Base-by-base conservation (phyloP, 2,329 filamentous ascomycete species). In the Periglandula ipomoeae region DNA sequence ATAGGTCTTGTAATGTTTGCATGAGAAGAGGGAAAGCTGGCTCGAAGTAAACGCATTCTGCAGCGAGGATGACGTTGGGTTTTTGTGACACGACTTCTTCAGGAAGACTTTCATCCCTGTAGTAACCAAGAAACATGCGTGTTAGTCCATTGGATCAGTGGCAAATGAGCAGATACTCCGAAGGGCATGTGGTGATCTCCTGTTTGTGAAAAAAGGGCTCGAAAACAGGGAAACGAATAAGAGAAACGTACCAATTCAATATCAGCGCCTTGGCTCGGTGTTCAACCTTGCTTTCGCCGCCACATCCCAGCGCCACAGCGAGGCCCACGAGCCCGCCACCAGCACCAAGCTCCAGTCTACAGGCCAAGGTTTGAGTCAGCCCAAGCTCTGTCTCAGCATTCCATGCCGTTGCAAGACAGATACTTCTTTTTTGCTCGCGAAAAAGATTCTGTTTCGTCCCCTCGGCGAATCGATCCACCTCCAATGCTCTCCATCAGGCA, bases 1-100 rank as follows among this genome's bases (percentile, higher is more conserved):
- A 73, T 43, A 96, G 73, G 53, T 87, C 81, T 51, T 78, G 72
- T 55, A 97, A 70, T 5, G 91, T 97, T 54, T 81, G 71, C 61
- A 93, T 77, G 42, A 98, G 76, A 30, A 96, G 73, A 26, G 91
- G 90, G 61, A 97, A 97, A 1, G 93, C 88, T 3, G 91, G 89
- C 67, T 97, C 93, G 65, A 95, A 95, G 71, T 97, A 98, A 44
- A 95, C 89, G 68, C 91, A 97, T 66, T 97, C 93, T 37, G 90
- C 91, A 3, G 93, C 93, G n/a, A 97, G 76, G 49, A 98, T 82
- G 48, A 95, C 74, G 59, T 90, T 82, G 17, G 89, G 88, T 53
- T 78, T 78, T 56, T 74, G 72, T 48, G 73, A 67, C 46, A 73
- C 56, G 39, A 84, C 70, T 39, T 70, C 65, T 38, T 70, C 64